Evolutionary conservation across 371 early-diverging fungal genomes (phyloP).

Genomic region (Saksenaea vasiformis): DNA sequence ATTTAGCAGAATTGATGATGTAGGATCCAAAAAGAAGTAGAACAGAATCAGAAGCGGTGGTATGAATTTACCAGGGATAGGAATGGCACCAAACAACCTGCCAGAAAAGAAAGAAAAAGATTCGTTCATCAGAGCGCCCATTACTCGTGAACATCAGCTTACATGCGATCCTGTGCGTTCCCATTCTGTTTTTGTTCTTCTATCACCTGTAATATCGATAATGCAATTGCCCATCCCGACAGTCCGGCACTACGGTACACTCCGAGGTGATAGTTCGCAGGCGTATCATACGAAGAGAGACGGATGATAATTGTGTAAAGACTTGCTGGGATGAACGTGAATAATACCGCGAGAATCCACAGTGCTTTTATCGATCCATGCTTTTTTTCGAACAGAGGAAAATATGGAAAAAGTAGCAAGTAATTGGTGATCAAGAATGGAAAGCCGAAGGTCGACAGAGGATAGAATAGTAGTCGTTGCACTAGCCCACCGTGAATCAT

Average conservation of each 20-base stretch:
- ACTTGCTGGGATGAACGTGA: constrained; percentile 11
- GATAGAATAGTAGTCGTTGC: constrained; percentile 23
- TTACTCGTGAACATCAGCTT: neutral
- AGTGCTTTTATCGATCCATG: constrained; percentile 18
- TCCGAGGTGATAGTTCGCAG: neutral
- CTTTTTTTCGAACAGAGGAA: constrained; percentile 19
- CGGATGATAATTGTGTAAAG: neutral
- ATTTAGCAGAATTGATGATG: constrained; percentile 19
- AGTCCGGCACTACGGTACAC: constrained; percentile 14
- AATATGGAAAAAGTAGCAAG: constrained; percentile 18
- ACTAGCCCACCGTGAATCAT: constrained; percentile 1
- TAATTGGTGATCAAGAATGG: constrained; percentile 17
- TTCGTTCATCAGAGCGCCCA: neutral
- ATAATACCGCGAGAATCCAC: constrained; percentile 11
- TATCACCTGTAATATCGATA: constrained; percentile 21
- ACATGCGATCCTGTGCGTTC: constrained; percentile 23
- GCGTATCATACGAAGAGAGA: neutral
- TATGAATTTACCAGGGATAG: constrained; percentile 19
- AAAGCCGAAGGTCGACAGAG: constrained; percentile 15
- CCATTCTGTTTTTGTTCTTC: constrained; percentile 20
- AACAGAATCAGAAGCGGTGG: constrained; percentile 21
- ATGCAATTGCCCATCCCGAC: constrained; percentile 25
- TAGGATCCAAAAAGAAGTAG: constrained; percentile 26
- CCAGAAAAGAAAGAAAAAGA: neutral
- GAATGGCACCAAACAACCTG: constrained; percentile 31